Conservation (phyloP, 805 yeast genomes). For the Blastobotrys chiropterorum region DNA sequence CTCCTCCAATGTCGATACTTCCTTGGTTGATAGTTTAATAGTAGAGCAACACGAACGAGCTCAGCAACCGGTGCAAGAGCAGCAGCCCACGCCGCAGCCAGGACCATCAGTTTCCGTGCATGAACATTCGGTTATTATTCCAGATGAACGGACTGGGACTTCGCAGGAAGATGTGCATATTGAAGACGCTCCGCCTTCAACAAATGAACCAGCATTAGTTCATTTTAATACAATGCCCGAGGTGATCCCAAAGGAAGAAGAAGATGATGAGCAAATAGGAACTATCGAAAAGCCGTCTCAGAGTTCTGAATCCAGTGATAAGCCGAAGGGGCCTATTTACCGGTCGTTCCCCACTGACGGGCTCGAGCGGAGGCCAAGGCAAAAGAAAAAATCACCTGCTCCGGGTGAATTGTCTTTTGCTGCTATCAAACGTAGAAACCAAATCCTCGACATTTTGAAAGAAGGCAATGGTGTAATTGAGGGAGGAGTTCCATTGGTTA, state of each 20-base stretch:
- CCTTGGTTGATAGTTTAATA: neutral
- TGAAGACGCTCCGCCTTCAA: neutral
- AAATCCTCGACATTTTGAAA: constrained; percentile 37
- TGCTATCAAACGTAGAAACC: constrained; percentile 39
- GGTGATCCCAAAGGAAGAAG: constrained; percentile 8
- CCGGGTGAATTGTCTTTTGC: constrained; percentile 35
- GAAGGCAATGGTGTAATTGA: constrained; percentile 42
- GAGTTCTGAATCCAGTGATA: neutral
- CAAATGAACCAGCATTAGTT: neutral
- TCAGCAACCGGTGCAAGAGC: neutral
- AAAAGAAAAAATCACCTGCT: neutral
- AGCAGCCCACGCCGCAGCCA: neutral
- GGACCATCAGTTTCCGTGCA: no score
- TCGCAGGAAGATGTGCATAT: neutral
- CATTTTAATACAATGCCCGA: constrained; percentile 4
- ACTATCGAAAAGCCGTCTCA: neutral
- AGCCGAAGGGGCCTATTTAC: neutral
- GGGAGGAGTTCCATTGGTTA: constrained; percentile 37
- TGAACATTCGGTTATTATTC: neutral
- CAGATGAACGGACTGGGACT: neutral
- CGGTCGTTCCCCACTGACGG: neutral
- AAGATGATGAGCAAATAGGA: constrained; percentile 4
- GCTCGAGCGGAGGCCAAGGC: neutral
- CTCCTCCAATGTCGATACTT: neutral
- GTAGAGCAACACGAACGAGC: neutral